Base-by-base conservation (phyloP, 805 yeast genomes). In the Candida verbasci region DNA sequence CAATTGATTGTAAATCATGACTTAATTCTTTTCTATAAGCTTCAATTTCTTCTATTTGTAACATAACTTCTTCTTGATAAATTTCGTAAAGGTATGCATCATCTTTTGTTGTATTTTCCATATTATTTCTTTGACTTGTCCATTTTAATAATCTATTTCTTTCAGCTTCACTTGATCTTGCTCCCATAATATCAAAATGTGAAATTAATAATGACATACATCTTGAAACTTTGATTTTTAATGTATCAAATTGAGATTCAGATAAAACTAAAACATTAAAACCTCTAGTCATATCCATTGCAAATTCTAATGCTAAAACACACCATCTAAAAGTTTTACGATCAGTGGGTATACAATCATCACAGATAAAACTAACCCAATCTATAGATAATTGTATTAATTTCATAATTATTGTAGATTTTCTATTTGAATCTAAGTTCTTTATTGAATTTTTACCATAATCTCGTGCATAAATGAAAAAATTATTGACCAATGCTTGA, bases 101-200 rank as follows among this genome's bases (percentile, higher is more conserved):
- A 39, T 66, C 70, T 23, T 39, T 31, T 6, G 57, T 62, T 3
- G 62, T 46, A 45, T 62, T 59, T 50, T 69, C 72, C 34, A 74
- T 68, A 47, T 74, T 80, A 35, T 77, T 79, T 21, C 38, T 29
- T 38, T 65, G 72, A 60, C 56, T 75, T 43, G 75, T 58, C 70
- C 77, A 72, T 56, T 71, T 74, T 50, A 72, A 62, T 59, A 76
- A 66, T 48, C 74, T 68, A 47, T 72, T 67, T 55, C 70, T 70
- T 50, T 73, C 80, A 9, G 77, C 70, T 51, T 82, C 86, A 48
- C 78, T 82, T 1, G 96, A 84, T 51, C 97, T 74, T 0, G 97
- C 97, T 33, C 97, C 97, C 96, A 91, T 93, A 35, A 93, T 88
- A 61, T 93, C 98, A 53, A 93, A 93, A 62, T 93, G 97, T 0